phyloP scores from a whole-genome alignment of 179 eudicot species.

The Nepenthes alata region DNA sequence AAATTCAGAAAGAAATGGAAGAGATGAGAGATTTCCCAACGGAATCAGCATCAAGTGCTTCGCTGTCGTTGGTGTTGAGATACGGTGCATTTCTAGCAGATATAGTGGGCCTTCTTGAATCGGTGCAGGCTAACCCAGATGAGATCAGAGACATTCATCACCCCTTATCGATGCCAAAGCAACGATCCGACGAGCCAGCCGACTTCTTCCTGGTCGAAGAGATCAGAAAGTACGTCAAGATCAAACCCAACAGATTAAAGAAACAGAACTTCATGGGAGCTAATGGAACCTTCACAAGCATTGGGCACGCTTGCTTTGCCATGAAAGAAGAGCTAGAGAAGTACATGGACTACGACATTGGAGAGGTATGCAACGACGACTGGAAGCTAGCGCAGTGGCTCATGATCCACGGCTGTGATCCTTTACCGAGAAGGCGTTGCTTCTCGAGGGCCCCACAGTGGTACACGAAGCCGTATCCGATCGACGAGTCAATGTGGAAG shows the following conservation, averaged over 20 bases:
- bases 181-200: conserved; percentile 12
- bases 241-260: conserved; percentile 41
- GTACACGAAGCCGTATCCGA: conserved; percentile 23
- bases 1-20: conserved; percentile 24
- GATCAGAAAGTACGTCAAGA: conserved; percentile 38
- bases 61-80: background rate
- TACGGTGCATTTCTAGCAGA: conserved; percentile 23
- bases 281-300: conserved; percentile 41
- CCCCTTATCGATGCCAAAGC: conserved; percentile 8
- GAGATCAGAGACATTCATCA: conserved; percentile 5
- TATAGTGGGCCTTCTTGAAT: conserved; percentile 22
- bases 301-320: conserved; percentile 36
- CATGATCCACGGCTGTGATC: conserved; percentile 44
- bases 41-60: conserved; percentile 2
- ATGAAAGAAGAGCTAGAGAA: conserved; percentile 35
- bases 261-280: conserved; percentile 46
- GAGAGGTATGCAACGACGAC: conserved; percentile 36
- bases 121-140: conserved; percentile 4
- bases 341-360: conserved; percentile 38
- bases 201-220: conserved; percentile 41
- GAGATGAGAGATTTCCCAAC: conserved; percentile 1
- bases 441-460: conserved; percentile 20
- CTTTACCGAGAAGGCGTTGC: conserved; percentile 41
- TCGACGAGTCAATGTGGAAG: conserved; percentile 36
- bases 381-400: conserved; percentile 36